Base-by-base conservation (phyloP, 169 alveolate genomes). In the Prorocentrum cordatum region DNA sequence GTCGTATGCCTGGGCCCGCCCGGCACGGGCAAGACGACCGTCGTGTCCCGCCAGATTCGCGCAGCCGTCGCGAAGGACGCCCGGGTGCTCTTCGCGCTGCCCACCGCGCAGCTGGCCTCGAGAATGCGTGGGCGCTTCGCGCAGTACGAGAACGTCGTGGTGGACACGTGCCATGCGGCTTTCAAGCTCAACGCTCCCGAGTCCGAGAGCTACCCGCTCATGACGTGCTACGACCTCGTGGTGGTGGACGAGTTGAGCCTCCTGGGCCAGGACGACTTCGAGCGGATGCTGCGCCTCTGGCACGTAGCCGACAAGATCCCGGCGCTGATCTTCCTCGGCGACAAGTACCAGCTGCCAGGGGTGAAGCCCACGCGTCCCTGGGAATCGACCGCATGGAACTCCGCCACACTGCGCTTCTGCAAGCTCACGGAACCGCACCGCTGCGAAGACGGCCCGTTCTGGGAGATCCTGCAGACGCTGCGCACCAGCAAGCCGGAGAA, bases 151-250 rank as follows among this genome's bases (percentile, higher is more conserved):
- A 68, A 42, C n/a, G 72, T 29, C 32, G 39, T 4, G 20, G 47
- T 72, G 24, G 61, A 72, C 68, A 72, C 84, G 20, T 72, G 32
- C 68, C 84, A 72, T 33, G 84, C 84, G 7, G 84, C 64, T 50
- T 72, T 72, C 35, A 68, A 68, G 14, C 50, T 72, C 26, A 50
- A 72, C 33, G 67, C 24, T 2, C 33, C 42, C 35, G 68, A 32
- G 33, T 45, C 68, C n/a, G 32, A 38, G 18, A 2, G 3, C 27
- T 59, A n/a, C 6, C 26, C 31, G 2, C 16, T n/a, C 7, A 2
- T 72, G 32, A 32, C 84, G 33, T 33, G 20, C 18, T 72, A 45
- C n/a, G 68, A 42, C 50, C 50, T 72, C 54, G 22, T 72, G 50
- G 68, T 72, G 6, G 68, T 45, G 29, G 84, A 72, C 68, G 84